Evolutionary conservation across 805 yeast genomes (phyloP).

Genomic region (Saturnispora silvae): DNA sequence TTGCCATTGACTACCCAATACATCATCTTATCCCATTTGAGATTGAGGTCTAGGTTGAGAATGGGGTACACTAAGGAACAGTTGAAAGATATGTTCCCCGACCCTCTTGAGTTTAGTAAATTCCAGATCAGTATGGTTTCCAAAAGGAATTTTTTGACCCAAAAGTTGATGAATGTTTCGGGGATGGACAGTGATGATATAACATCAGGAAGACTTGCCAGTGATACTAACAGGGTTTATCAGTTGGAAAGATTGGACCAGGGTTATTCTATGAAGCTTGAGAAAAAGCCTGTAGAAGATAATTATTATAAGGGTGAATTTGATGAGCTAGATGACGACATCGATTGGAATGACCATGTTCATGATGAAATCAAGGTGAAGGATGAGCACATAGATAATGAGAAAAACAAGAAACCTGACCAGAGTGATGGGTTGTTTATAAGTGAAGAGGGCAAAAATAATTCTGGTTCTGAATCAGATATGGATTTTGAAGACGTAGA

Average conservation of each 20-base stretch:
- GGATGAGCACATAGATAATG: no score
- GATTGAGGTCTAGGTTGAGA: constrained; percentile 79
- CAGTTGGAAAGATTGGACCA: constrained; percentile 63
- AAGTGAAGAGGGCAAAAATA: constrained; percentile 17
- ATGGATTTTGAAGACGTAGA: constrained; percentile 13
- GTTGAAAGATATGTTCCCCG: constrained; percentile 67
- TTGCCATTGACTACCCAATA: constrained; percentile 84
- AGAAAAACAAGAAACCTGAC: background rate
- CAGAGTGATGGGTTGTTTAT: constrained; percentile 3
- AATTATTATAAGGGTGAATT: constrained; percentile 16
- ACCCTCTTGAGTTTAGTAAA: constrained; percentile 79
- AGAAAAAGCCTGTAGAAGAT: constrained; percentile 29
- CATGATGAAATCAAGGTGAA: background rate
- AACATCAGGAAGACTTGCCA: constrained; percentile 56
- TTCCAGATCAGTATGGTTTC: constrained; percentile 91
- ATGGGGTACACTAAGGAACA: constrained; percentile 95
- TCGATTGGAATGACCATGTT: constrained; percentile 8
- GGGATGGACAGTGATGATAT: constrained; percentile 49
- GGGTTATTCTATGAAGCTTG: constrained; percentile 73
- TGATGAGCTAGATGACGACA: constrained; percentile 12
- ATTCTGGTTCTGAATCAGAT: constrained; percentile 47
- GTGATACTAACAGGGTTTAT: constrained; percentile 72
- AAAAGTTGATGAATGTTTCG: constrained; percentile 67
- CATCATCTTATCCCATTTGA: constrained; percentile 70
- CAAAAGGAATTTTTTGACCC: constrained; percentile 84